phyloP scores from a whole-genome alignment of 2,329 filamentous ascomycete species.

The Aspergillus awamori region DNA sequence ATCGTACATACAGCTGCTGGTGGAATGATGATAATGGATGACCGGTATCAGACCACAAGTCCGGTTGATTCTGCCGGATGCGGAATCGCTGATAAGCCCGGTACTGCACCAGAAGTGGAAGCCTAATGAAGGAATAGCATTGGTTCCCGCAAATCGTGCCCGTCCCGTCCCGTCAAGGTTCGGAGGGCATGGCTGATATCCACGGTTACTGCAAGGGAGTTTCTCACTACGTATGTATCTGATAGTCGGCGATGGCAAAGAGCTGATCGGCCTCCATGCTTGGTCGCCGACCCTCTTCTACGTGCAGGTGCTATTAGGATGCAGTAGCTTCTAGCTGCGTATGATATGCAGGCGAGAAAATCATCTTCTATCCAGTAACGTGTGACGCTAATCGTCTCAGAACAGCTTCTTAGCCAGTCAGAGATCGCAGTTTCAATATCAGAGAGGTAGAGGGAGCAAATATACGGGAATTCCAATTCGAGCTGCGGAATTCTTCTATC shows the following conservation, averaged over 20 bases:
- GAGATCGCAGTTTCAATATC: neutral
- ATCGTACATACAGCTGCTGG: neutral
- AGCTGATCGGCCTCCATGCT: neutral
- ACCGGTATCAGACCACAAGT: neutral
- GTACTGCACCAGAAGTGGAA: neutral
- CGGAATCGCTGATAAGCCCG: neutral
- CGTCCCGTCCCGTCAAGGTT: constrained; percentile 46
- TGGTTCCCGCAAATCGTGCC: constrained; percentile 25
- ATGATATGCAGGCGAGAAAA: neutral
- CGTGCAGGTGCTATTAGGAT: constrained; percentile 1
- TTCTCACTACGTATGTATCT: neutral
- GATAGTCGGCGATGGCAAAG: neutral
- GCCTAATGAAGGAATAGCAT: constrained; percentile 10
- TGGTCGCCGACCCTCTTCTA: neutral
- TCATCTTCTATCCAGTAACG: neutral
- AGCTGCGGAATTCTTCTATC: neutral
- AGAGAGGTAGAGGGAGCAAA: neutral
- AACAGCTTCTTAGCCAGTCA: neutral
- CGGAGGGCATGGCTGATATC: constrained; percentile 34
- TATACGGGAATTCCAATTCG: neutral
- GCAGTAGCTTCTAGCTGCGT: neutral
- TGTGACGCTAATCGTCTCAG: neutral
- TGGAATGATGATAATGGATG: constrained; percentile 4
- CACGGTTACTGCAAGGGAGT: constrained; percentile 38
- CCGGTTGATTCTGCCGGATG: neutral